Evolutionary conservation across 2,329 filamentous ascomycete genomes (phyloP), one percentile per base, ranked within the genome.

Genomic region (Sporothrix variecibatus): DNA sequence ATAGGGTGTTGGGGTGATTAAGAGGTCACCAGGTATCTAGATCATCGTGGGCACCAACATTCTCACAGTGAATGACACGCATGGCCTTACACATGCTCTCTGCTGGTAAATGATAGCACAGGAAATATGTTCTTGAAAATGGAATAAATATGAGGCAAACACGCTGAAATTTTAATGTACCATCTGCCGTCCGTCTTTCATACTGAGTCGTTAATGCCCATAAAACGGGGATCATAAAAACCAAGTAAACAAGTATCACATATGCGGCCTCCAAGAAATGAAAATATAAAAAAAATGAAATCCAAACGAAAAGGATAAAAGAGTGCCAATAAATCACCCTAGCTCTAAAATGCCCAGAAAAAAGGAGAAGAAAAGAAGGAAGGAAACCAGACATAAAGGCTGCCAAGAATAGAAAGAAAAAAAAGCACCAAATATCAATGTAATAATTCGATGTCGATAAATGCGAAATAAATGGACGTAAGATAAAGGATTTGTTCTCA

Each of bases 281-380:
- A 69, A 53, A 15, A 53, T 23, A 38, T 12, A 53, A 23, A 3
- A 69, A 15, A 23, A 20, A 69, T 38, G 23, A 11, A 28, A 53
- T 23, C 28, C 46, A 38, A 53, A 15, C 26, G 38, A 12, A 38
- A 53, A 15, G 46, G 34, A 23, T 15, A 20, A 12, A 62, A 46
- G 38, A 34, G 65, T 51, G 65, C 65, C 51, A 68, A n/a, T 11
- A 31, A 34, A n/a, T 68, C 65, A 68, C 15, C 17, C 65, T 34
- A 51, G 43, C 65, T 68, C 65, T 51, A 51, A 68, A 20, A 68
- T 68, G 65, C 65, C 43, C 51, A 28, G 11, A 67, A 67, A n/a
- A 68, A 49, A 8, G 20, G 20, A 26, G 6, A 8, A 26, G 51
- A 56, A 28, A 11, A 26, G 12, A 12, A 23, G 51, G 26, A 15